These are phyloP conservation scores for Globisporangium viniferum DNA, from an alignment of 352 stramenopile species.

Conservation along the genomic window DNA sequence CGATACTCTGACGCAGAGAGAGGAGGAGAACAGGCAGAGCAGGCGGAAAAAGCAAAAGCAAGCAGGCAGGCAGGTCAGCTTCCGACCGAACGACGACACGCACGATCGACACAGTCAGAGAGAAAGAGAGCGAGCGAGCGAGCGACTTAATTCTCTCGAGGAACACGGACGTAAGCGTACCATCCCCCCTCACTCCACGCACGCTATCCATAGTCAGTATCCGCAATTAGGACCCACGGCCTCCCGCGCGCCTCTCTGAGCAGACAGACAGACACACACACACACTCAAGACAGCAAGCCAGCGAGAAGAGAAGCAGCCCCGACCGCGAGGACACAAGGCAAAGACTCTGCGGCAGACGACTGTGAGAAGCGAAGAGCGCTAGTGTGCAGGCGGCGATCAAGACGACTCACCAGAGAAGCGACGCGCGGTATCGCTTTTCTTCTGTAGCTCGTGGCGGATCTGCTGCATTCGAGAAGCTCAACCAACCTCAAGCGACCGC, in stretches of 20 bases:
- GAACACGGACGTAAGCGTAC: neutral
- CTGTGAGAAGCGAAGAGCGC: neutral
- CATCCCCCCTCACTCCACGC: neutral
- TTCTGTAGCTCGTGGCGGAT: constrained; percentile 9
- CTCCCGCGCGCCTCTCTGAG: constrained; percentile 1
- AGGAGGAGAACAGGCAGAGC: constrained; percentile 5
- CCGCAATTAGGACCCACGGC: neutral
- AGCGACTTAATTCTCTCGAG: constrained; percentile 10
- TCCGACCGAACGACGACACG: constrained; percentile 12
- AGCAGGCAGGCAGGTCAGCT: neutral
- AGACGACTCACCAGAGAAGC: neutral
- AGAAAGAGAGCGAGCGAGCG: constrained; percentile 5
- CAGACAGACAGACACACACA: neutral
- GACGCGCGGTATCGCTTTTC: constrained; percentile 9
- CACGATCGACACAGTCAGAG: constrained; percentile 6
- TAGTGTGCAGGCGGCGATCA: neutral
- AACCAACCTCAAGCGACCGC: neutral
- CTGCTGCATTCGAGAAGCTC: neutral
- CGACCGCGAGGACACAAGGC: neutral
- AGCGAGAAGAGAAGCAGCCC: neutral
- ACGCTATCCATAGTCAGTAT: neutral
- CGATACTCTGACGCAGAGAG: constrained; percentile 9
- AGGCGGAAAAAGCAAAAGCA: constrained; percentile 2
- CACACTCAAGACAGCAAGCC: neutral
- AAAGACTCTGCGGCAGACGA: neutral